Conservation (phyloP, 345 rosid species). For the Eutrema heterophyllum region DNA sequence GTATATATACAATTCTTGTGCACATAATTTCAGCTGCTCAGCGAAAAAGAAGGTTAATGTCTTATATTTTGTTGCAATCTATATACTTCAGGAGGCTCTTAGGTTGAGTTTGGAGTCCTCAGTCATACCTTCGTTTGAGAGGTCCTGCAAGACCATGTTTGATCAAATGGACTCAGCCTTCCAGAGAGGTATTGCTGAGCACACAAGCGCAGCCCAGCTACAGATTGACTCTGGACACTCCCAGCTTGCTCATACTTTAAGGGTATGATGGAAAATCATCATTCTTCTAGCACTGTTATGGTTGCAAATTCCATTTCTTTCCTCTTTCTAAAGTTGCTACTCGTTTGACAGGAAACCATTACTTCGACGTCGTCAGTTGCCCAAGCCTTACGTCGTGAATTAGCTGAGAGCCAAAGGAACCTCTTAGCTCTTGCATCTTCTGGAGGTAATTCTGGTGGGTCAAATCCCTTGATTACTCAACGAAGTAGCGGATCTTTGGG, state of each 20-base stretch:
- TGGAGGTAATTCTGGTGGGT: slow-evolving; percentile 51
- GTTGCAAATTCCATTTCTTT: background rate
- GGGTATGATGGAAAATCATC: slow-evolving; percentile 40
- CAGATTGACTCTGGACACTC: slow-evolving; percentile 65
- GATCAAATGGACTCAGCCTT: slow-evolving; percentile 80
- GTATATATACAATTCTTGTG: background rate
- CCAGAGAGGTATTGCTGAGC: slow-evolving; percentile 72
- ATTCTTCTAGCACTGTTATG: background rate
- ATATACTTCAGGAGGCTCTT: slow-evolving; percentile 54
- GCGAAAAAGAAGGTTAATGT: slow-evolving; percentile 2
- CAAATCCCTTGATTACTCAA: slow-evolving; percentile 48
- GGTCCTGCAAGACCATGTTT: slow-evolving; percentile 82
- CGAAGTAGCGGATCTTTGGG: slow-evolving; percentile 59
- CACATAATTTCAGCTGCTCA: background rate
- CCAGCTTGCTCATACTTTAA: slow-evolving; percentile 60
- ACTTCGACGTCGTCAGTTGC: slow-evolving; percentile 63
- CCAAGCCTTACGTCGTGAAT: slow-evolving; percentile 61
- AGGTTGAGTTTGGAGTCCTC: slow-evolving; percentile 66
- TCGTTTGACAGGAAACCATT: slow-evolving; percentile 60
- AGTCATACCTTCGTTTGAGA: slow-evolving; percentile 83
- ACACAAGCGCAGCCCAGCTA: slow-evolving; percentile 65
- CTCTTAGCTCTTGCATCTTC: slow-evolving; percentile 58
- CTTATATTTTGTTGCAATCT: background rate
- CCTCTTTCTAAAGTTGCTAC: background rate
- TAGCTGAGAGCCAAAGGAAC: slow-evolving; percentile 72